Evolutionary conservation across 1,284 basidiomycete genomes (phyloP).

Genomic region (Fomitiporia mediterranea): DNA sequence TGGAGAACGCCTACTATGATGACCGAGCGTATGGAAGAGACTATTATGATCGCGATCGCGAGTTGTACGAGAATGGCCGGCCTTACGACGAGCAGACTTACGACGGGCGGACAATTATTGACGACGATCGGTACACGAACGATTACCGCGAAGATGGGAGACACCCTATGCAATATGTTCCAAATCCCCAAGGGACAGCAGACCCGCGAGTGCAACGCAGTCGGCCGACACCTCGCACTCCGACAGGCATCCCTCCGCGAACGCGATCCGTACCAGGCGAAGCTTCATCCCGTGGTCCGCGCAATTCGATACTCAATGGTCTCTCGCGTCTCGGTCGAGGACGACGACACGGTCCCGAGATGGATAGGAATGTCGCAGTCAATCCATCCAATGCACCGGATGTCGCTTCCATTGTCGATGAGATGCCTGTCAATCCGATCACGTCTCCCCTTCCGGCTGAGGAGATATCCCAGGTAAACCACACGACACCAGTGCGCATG

Average conservation of each 20-base stretch:
- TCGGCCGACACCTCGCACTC: not conserved
- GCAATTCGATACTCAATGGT: not conserved
- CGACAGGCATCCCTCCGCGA: not conserved
- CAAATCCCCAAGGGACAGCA: not conserved
- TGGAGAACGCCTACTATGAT: conserved; percentile 26
- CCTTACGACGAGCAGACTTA: conserved; percentile 1
- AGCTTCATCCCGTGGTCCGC: not conserved
- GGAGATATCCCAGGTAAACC: not conserved
- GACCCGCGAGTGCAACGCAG: not conserved
- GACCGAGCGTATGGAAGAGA: not conserved
- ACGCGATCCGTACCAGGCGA: not conserved
- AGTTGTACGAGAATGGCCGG: not conserved
- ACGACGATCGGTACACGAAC: not conserved
- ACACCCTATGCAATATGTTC: not conserved
- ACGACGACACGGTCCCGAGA: not conserved
- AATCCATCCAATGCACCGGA: conserved; percentile 16
- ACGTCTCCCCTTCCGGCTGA: conserved; percentile 7
- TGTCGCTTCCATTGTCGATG: conserved; percentile 12
- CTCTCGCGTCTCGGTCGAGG: not conserved
- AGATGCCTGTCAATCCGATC: not conserved
- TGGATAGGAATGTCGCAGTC: conserved; percentile 17
- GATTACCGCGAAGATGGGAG: not conserved
- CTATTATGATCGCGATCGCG: not conserved
- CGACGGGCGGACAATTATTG: conserved; percentile 6
- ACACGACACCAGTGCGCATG: conserved; percentile 6